Percentiles rank a stretch among this genome's conserved stretches.
Conservation (phyloP, 495 filamentous ascomycete genomes). For the Antarctomyces pellizariae region DNA sequence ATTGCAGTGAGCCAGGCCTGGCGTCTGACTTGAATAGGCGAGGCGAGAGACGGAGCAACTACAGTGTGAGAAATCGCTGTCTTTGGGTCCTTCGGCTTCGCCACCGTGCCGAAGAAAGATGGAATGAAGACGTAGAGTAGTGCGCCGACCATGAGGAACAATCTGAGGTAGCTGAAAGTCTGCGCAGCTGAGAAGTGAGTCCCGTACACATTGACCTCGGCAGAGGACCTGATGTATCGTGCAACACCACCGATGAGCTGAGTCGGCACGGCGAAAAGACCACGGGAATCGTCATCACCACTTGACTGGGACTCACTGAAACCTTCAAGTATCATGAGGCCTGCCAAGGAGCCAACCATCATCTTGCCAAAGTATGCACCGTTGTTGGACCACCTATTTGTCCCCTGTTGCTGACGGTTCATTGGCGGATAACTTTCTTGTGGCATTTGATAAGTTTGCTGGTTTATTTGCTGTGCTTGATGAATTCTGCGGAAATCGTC, state of each 20-base stretch:
- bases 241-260: constrained; percentile 21
- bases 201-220: constrained; percentile 21
- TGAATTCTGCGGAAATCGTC: constrained; percentile 54
- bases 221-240: constrained; percentile 3
- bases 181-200: constrained; percentile 19
- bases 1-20: constrained; percentile 90
- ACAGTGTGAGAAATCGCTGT: constrained; percentile 19
- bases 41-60: constrained; percentile 45
- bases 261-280: constrained; percentile 44
- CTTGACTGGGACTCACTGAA: constrained; percentile 31
- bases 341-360: constrained; percentile 79
- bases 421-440: constrained; percentile 24
- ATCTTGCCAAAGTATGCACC: constrained; percentile 37
- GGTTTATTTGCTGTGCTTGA: constrained; percentile 14
- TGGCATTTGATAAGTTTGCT: constrained; percentile 9
- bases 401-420: constrained; percentile 20
- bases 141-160: constrained; percentile 36
- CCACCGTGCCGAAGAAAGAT: constrained; percentile 32
- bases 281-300: constrained; percentile 36
- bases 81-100: constrained; percentile 19
- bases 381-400: constrained; percentile 18
- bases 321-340: constrained; percentile 75
- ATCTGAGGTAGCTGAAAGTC: constrained; percentile 26
- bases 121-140: constrained; percentile 44
- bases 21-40: constrained; percentile 62